Base-by-base conservation (phyloP, 805 yeast genomes). In the Brettanomyces anomalus region DNA sequence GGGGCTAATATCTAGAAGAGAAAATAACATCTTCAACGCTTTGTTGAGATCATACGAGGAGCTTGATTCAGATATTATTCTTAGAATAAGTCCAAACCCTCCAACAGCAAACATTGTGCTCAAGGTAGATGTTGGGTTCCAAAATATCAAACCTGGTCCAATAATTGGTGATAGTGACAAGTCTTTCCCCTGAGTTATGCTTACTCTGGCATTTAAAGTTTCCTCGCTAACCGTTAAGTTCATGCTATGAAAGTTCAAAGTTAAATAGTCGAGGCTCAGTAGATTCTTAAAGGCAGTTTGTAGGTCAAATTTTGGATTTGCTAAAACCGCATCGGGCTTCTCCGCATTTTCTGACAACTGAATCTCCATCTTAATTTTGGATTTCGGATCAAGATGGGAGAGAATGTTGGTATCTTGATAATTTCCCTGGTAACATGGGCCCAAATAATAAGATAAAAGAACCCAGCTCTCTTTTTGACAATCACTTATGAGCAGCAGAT, bases 381-480 rank as follows among this genome's bases (percentile, higher is more conserved):
- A n/a, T 20, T 47, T 56, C 33, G 64, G 67, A 40, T 58, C 64
- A 42, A 77, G 49, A 18, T 69, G 70, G 39, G 65, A 65, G 30
- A 67, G 41, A 4, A 75, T 44, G 47, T 65, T 57, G 11, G 44
- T 43, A 47, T 66, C 71, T 31, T 68, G 70, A 42, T 55, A 67
- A n/a, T 62, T 51, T 11, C 72, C 74, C 14, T 71, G 62, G 66
- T 79, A 78, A n/a, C 61, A 61, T 35, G 66, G 71, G 0, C 76
- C 80, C 17, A 80, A 54, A 40, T 61, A 61, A 47, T 65, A 71
- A 0, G 78, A 61, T 3, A 74, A 47, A 20, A 63, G 54, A 1
- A 77, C 61, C 85, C 85, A 79, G 44, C 74, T 79, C 34, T 59
- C 56, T 0, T 71, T 56, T 28, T 68, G 60, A 2, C 58, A 48